phyloP scores from a whole-genome alignment of 2,329 filamentous ascomycete species.

The Camillea tinctor region DNA sequence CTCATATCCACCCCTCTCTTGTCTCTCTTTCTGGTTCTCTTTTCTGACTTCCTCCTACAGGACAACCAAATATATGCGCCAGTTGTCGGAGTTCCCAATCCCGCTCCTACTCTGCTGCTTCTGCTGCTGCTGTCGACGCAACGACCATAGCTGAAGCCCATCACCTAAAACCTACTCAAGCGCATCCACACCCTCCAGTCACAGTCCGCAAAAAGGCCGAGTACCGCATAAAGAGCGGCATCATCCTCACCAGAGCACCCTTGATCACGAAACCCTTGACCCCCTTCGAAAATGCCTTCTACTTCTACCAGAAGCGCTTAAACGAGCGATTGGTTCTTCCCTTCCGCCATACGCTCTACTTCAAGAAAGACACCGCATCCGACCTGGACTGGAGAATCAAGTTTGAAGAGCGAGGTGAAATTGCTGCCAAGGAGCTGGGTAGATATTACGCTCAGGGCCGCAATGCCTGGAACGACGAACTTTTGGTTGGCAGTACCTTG shows the following conservation, averaged over 20 bases:
- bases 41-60: conserved; percentile 9
- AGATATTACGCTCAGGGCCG: conserved; percentile 70
- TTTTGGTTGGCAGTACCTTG: conserved; percentile 70
- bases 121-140: conserved; percentile 28
- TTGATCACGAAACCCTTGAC: conserved; percentile 80
- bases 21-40: too few relatives aligned
- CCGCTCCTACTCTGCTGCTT: conserved; percentile 36
- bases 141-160: conserved; percentile 39
- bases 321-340: conserved; percentile 88
- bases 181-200: conserved; percentile 30
- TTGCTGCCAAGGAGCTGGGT: conserved; percentile 81
- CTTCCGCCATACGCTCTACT: conserved; percentile 91
- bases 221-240: conserved; percentile 59
- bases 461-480: conserved; percentile 87
- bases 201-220: conserved; percentile 26
- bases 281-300: conserved; percentile 88
- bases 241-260: conserved; percentile 86
- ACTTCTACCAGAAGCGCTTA: conserved; percentile 94
- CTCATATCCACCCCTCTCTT: too few relatives aligned
- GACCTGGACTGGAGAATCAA: conserved; percentile 91
- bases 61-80: conserved; percentile 38
- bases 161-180: conserved; percentile 35
- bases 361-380: conserved; percentile 82
- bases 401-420: conserved; percentile 68
- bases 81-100: conserved; percentile 29